Base-by-base conservation (phyloP, 371 early-diverging fungal genomes). In the Mucor plumbeus region DNA sequence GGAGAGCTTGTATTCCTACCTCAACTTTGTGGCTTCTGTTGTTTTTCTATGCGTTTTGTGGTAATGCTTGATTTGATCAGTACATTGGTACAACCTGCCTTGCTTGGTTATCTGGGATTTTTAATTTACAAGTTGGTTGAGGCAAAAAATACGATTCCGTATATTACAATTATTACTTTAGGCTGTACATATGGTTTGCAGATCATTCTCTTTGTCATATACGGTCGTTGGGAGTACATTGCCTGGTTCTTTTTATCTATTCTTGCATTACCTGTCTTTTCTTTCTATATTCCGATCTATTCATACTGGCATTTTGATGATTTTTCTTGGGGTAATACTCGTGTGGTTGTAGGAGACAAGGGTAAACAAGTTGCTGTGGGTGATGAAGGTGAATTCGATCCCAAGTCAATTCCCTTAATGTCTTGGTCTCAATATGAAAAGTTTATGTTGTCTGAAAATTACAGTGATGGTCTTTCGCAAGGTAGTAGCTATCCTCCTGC, bases 261-360 rank as follows among this genome's bases (percentile, higher is more conserved):
- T 41, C 65, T 91, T 31, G 92, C 94, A 7, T 86, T 93, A 64
- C 94, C 94, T 3, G 75, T 93, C 63, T 93, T 90, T 71, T 83
- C 90, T n/a, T 91, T 92, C 70, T 79, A 86, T 36, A 85, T 93
- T 65, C 93, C 93, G 7, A 50, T 93, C 61, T 93, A 93, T 72
- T 78, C 92, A 33, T 95, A 95, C 90, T 95, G 94, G 95, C 94
- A 95, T 80, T 94, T 96, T 83, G 96, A 97, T 75, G 96, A 96
- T 73, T 95, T 96, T 75, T 93, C 93, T 3, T 96, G 97, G 97
- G 97, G 97, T 75, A 94, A 95, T 74, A 97, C 97, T 33, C 90
- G 97, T 66, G 73, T 89, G 17, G 92, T 93, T 5, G 77, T 88
- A 3, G 93, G 90, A 47, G 90, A 89, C 7, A 89, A 88, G 31